Percentiles rank a stretch among this genome's conserved stretches.
Conservation (phyloP, 257 asterid species). For the Solanum bukasovii region DNA sequence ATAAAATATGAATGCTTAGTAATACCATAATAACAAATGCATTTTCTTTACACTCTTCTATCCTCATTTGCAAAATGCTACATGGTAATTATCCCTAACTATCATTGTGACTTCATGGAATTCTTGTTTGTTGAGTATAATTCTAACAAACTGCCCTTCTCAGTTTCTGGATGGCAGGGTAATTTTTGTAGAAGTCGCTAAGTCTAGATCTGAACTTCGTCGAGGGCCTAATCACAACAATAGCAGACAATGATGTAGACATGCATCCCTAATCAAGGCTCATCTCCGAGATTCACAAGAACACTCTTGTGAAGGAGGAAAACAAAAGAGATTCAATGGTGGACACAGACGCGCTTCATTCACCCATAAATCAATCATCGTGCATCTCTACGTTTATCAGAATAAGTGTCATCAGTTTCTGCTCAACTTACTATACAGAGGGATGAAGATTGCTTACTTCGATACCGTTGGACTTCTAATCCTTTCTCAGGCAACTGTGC, state of each 20-base stretch:
- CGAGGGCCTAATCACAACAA: conserved; percentile 21
- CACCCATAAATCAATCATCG: neutral
- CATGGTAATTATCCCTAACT: neutral
- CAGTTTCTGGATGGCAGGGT: conserved; percentile 89
- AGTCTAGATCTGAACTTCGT: conserved; percentile 37
- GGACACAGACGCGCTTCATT: neutral
- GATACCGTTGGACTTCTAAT: neutral
- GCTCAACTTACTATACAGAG: neutral
- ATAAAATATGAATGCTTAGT: neutral
- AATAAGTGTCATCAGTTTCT: neutral
- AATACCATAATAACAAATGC: neutral
- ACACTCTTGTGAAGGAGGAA: neutral
- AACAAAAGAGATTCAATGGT: neutral
- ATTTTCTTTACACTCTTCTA: neutral
- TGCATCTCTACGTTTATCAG: neutral
- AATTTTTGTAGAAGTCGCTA: conserved; percentile 70
- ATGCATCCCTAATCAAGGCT: neutral
- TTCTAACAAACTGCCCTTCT: neutral
- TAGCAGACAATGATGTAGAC: conserved; percentile 7
- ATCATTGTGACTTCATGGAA: neutral
- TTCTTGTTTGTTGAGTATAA: neutral
- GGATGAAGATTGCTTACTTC: neutral
- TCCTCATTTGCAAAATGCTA: neutral
- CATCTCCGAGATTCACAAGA: neutral
- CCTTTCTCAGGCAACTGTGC: neutral